These are phyloP conservation scores for Fusarium citri DNA, from an alignment of 2,329 filamentous ascomycete genomes.

Conservation along the genomic window DNA sequence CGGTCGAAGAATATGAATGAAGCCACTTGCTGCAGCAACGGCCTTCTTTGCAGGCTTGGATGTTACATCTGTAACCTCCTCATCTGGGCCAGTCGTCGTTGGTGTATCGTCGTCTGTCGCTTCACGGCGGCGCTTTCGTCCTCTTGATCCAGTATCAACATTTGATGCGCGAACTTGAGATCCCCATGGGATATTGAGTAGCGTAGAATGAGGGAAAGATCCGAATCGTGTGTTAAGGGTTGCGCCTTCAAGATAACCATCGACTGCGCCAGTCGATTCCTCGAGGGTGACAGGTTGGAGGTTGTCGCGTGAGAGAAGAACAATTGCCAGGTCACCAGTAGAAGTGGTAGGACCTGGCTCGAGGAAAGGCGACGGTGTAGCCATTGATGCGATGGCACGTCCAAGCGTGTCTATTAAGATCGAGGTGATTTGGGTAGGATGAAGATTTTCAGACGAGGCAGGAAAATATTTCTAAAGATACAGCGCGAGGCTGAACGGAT, in stretches of 20 bases:
- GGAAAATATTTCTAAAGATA: constrained; percentile 38
- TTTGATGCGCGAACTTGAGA: constrained; percentile 90
- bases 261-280: constrained; percentile 69
- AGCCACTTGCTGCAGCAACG: constrained; percentile 71
- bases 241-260: constrained; percentile 80
- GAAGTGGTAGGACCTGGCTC: constrained; percentile 72
- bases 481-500: constrained; percentile 35
- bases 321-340: constrained; percentile 77
- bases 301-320: constrained; percentile 89
- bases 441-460: constrained; percentile 23
- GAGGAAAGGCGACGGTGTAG: constrained; percentile 79
- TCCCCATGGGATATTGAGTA: constrained; percentile 86
- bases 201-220: constrained; percentile 84
- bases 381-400: constrained; percentile 48
- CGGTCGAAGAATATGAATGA: constrained; percentile 81
- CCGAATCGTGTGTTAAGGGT: constrained; percentile 94
- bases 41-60: constrained; percentile 59
- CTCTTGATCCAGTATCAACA: constrained; percentile 91
- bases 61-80: constrained; percentile 49
- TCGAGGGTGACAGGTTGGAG: constrained; percentile 80
- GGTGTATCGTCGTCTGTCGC: constrained; percentile 58
- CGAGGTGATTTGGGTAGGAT: constrained; percentile 3
- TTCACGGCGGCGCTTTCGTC: constrained; percentile 72
- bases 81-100: constrained; percentile 50
- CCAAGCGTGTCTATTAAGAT: background rate